Evolutionary conservation across 164 flowering plant species (phyloP).

Genomic region (Vitis labrusca): DNA sequence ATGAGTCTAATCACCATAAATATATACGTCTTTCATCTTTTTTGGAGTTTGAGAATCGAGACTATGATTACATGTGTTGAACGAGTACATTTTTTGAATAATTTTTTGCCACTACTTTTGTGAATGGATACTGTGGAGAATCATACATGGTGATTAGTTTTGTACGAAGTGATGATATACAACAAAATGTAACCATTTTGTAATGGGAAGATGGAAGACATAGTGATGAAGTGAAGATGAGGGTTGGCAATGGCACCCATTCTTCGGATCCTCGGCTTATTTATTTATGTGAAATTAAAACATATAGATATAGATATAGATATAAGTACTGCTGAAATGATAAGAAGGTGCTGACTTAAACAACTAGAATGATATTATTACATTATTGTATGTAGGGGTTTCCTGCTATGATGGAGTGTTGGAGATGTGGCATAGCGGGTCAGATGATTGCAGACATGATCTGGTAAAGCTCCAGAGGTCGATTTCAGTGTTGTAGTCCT

Average conservation of each 20-base stretch:
- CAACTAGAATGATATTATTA: conserved; percentile 7
- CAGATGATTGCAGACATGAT: conserved; percentile 37
- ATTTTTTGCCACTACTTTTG: too few relatives aligned
- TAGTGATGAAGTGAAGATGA: conserved; percentile 28
- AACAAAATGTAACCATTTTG: too few relatives aligned
- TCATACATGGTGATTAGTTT: too few relatives aligned
- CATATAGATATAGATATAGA: background rate
- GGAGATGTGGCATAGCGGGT: conserved; percentile 52
- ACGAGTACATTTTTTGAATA: too few relatives aligned
- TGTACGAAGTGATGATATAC: too few relatives aligned
- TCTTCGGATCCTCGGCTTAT: conserved; percentile 9
- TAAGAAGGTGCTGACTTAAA: conserved; percentile 19
- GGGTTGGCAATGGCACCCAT: conserved; percentile 39
- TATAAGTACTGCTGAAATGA: conserved; percentile 3
- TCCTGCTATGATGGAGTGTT: conserved; percentile 30
- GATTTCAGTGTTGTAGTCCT: conserved; percentile 37
- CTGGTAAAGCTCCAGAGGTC: conserved; percentile 62
- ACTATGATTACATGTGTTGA: too few relatives aligned
- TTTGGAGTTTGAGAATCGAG: too few relatives aligned
- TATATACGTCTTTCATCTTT: too few relatives aligned
- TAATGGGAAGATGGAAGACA: conserved; percentile 18
- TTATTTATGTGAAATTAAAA: background rate
- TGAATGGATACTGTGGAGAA: too few relatives aligned
- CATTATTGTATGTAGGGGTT: background rate
- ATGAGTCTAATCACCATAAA: background rate